Evolutionary conservation across 169 alveolate species (phyloP).

Genomic region (Babesia bovis): DNA sequence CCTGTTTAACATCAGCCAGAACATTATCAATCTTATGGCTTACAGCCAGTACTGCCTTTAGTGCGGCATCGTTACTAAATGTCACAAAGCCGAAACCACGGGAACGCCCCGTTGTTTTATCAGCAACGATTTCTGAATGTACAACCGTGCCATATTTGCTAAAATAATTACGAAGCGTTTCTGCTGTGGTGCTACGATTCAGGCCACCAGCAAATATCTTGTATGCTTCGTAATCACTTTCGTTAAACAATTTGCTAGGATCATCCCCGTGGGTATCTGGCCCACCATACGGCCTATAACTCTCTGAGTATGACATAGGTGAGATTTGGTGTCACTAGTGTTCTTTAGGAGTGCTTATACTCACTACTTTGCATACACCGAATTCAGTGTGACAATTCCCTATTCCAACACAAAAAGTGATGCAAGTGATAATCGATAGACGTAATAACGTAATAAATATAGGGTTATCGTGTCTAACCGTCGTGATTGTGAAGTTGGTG

Average conservation of each 20-base stretch:
- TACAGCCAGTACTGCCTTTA: slow-evolving; percentile 71
- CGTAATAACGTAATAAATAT: slow-evolving; percentile 1
- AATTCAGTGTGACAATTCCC: slow-evolving; percentile 8
- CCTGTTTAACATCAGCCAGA: slow-evolving; percentile 63
- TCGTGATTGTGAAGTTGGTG: slow-evolving; percentile 41
- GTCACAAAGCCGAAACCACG: slow-evolving; percentile 92
- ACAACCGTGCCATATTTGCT: slow-evolving; percentile 72
- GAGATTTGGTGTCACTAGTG: slow-evolving; percentile 15
- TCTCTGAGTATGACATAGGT: slow-evolving; percentile 14
- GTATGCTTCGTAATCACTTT: slow-evolving; percentile 58
- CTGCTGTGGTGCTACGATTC: slow-evolving; percentile 71
- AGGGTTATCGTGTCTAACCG: slow-evolving; percentile 40
- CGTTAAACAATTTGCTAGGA: slow-evolving; percentile 10
- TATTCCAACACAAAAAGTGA: slow-evolving; percentile 12
- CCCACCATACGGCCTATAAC: slow-evolving; percentile 7
- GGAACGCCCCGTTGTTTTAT: slow-evolving; percentile 84
- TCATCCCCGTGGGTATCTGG: neutral
- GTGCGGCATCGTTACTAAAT: slow-evolving; percentile 68
- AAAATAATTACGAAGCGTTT: slow-evolving; percentile 67
- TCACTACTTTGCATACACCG: slow-evolving; percentile 16
- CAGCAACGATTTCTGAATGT: slow-evolving; percentile 72
- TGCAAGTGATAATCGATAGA: slow-evolving; percentile 8
- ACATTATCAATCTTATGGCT: slow-evolving; percentile 80
- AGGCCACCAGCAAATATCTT: slow-evolving; percentile 80
- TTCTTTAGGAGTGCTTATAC: slow-evolving; percentile 27